phyloP scores from a whole-genome alignment of 345 rosid genomes.

The Orychophragmus violaceus region DNA sequence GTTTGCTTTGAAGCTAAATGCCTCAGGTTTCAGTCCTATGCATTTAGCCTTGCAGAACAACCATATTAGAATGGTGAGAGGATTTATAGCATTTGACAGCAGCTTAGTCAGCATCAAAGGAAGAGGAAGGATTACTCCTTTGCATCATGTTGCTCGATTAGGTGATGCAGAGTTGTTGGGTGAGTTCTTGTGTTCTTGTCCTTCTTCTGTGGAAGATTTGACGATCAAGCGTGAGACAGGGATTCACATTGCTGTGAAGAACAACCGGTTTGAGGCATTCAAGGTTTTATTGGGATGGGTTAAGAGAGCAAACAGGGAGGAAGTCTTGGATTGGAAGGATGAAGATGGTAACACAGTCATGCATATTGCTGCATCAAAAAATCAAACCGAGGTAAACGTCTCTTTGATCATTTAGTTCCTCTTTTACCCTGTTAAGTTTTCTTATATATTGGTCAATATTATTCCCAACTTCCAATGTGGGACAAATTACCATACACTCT shows the following conservation, averaged over 20 bases:
- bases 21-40: slow-evolving; percentile 21
- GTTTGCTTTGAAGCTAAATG: slow-evolving; percentile 24
- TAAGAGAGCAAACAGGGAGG: slow-evolving; percentile 4
- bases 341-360: slow-evolving; percentile 36
- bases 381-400: slow-evolving; percentile 24
- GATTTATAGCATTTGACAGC: slow-evolving; percentile 10
- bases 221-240: slow-evolving; percentile 28
- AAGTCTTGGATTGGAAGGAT: slow-evolving; percentile 33
- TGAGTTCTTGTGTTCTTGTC: slow-evolving; percentile 15
- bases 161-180: slow-evolving; percentile 11
- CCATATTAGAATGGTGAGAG: slow-evolving; percentile 3
- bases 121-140: slow-evolving; percentile 29
- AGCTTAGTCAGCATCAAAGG: slow-evolving; percentile 26
- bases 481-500: no score
- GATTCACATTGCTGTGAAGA: slow-evolving; percentile 28
- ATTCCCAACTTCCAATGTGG: no score
- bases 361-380: slow-evolving; percentile 24
- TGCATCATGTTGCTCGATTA: slow-evolving; percentile 22
- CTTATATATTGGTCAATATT: no score
- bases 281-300: slow-evolving; percentile 34
- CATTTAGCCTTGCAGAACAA: slow-evolving; percentile 23
- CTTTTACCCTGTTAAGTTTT: no score
- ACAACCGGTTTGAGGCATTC: not conserved
- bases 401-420: not conserved
- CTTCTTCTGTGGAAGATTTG: slow-evolving; percentile 31